Evolutionary conservation across 2,329 filamentous ascomycete genomes (phyloP), one percentile per base, ranked within the genome.

Genomic region (Thelonectria discophora): DNA sequence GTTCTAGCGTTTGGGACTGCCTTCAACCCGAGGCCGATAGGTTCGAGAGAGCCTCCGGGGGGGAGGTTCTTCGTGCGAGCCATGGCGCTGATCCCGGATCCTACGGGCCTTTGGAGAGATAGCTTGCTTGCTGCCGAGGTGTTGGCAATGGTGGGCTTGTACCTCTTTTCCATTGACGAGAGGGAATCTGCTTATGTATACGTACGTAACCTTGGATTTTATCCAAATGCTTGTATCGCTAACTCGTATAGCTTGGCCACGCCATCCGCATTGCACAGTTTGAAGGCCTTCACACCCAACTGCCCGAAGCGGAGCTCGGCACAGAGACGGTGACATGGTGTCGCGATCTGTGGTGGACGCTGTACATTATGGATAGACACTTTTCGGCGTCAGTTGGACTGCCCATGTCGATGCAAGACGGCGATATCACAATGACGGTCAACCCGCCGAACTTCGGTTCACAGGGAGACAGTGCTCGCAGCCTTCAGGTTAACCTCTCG

Each of bases 1-100:
- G 77, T 85, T n/a, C 73, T 85, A 15, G 82, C 83, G 1, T 74
- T 73, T 61, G 72, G 73, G 7, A 73, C 66, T 7, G 73, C 73
- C 3, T 74, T 74, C 39, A 60, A 68, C 2, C 43, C 60, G 15
- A 65, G 63, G 4, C 55, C 61, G 2, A 51, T 32, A 27, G 79
- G 2, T 73, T 76, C 50, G 65, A 75, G 48, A 4, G 69, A 75
- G 4, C 72, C 74, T 3, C 74, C 75, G 1, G 75, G 74, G 2
- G 62, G 71, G 0, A 72, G 72, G 39, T 76, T 71, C 47, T 77
- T 77, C 58, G 57, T 73, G 5, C 61, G 74, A 1, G 75, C 75
- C 0, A 76, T 79, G 76, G 65, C 74, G 2, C 55, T 78, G 0
- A 74, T 80, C 64, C 78, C 77, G 2, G 74, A 77, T 7, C 68